Conservation (phyloP, 2,329 filamentous ascomycete genomes). For the Emergomyces africanus region DNA sequence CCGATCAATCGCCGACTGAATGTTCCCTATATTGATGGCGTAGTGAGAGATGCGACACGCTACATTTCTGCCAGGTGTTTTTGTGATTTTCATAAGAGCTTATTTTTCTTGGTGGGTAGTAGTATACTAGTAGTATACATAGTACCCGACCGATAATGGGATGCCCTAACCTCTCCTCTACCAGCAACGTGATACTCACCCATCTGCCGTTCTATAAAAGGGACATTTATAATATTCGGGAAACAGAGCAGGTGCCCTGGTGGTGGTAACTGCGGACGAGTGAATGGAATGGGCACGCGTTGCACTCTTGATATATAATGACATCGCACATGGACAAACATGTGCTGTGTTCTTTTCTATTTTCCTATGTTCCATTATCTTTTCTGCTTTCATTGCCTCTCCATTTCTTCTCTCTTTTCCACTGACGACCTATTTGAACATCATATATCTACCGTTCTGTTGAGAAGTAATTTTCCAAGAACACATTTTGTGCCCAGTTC, state of each 20-base stretch:
- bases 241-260: neutral
- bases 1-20: neutral
- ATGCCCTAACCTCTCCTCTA: neutral
- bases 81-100: neutral
- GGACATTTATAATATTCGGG: neutral
- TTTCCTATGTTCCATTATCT: neutral
- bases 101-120: neutral
- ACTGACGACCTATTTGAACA: neutral
- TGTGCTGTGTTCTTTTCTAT: neutral
- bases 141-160: neutral
- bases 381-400: neutral
- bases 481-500: neutral
- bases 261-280: neutral
- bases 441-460: neutral
- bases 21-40: neutral
- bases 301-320: neutral
- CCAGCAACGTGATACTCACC: neutral
- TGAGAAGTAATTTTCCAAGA: neutral
- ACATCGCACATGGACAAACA: neutral
- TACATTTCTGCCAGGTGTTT: neutral
- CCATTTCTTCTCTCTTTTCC: neutral
- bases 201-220: neutral
- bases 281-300: neutral
- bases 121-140: too few species aligned
- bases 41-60: neutral